Percentiles rank a stretch among this genome's conserved stretches.
Evolutionary conservation across 495 filamentous ascomycete genomes (phyloP).

Genomic region (Penicillium silybi): DNA sequence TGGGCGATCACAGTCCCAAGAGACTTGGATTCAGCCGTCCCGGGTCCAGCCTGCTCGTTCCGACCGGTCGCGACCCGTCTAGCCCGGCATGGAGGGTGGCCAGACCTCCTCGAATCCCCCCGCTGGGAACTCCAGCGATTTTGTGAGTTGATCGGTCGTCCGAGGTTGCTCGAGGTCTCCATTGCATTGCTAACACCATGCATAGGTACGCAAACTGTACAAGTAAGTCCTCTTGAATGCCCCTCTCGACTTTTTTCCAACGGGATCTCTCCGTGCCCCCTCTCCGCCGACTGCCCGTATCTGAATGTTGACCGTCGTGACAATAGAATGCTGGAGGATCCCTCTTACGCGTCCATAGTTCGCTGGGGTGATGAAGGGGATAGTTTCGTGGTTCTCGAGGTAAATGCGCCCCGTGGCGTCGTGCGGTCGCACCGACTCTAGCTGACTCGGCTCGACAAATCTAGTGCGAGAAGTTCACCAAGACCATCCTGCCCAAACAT

Average conservation of each 20-base stretch:
- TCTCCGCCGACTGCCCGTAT: constrained; percentile 6
- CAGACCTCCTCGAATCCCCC: constrained; percentile 48
- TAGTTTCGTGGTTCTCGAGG: constrained; percentile 97
- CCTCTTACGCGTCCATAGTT: constrained; percentile 85
- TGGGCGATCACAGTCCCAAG: not conserved
- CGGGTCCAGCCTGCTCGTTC: constrained; percentile 35
- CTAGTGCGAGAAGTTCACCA: constrained; percentile 97
- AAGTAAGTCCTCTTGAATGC: constrained; percentile 61
- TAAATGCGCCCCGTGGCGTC: constrained; percentile 37
- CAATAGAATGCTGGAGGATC: constrained; percentile 98
- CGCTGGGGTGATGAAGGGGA: constrained; percentile 93
- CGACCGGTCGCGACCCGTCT: constrained; percentile 49
- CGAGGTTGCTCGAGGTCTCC: not conserved
- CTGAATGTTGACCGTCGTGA: constrained; percentile 5
- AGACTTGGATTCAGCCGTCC: constrained; percentile 2
- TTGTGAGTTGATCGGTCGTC: constrained; percentile 52
- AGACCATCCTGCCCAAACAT: constrained; percentile 93
- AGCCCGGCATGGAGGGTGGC: constrained; percentile 50
- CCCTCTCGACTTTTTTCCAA: constrained; percentile 1
- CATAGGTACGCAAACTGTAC: constrained; percentile 94
- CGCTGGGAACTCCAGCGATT: constrained; percentile 73
- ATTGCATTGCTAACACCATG: constrained; percentile 27
- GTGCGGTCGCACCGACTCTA: constrained; percentile 1
- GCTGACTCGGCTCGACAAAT: constrained; percentile 8
- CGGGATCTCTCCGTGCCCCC: not conserved